Evolutionary conservation across 1,139 yeast species (phyloP).

Genomic region (Hyphopichia burtonii): DNA sequence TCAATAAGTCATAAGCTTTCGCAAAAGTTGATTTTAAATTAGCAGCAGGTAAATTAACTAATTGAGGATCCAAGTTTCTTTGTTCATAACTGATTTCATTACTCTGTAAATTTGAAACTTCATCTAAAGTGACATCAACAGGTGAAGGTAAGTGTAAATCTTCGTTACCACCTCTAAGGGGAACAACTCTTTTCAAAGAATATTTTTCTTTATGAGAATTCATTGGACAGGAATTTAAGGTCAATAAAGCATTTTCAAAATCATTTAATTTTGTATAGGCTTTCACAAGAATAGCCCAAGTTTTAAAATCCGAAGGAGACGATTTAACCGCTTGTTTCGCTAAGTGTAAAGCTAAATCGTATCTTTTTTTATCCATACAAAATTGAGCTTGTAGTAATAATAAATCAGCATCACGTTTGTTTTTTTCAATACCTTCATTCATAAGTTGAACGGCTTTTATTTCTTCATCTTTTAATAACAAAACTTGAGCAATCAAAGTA

Average conservation of each 20-base stretch:
- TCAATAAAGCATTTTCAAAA: slow-evolving; percentile 71
- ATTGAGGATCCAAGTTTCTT: slow-evolving; percentile 61
- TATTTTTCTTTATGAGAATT: slow-evolving; percentile 67
- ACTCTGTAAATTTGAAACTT: slow-evolving; percentile 55
- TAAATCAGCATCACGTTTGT: slow-evolving; percentile 64
- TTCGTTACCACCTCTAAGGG: slow-evolving; percentile 51
- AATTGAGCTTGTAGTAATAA: slow-evolving; percentile 68
- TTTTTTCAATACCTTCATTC: slow-evolving; percentile 54
- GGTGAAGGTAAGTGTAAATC: slow-evolving; percentile 77
- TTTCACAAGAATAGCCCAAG: slow-evolving; percentile 78
- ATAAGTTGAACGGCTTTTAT: slow-evolving; percentile 71
- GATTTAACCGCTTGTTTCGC: slow-evolving; percentile 76
- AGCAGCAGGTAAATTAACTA: slow-evolving; percentile 73
- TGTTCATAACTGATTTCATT: slow-evolving; percentile 52
- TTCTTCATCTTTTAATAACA: slow-evolving; percentile 65
- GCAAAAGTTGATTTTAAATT: slow-evolving; percentile 76
- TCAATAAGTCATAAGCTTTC: slow-evolving; percentile 74
- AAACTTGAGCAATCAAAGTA: slow-evolving; percentile 55
- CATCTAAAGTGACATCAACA: slow-evolving; percentile 69
- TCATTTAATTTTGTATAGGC: slow-evolving; percentile 71
- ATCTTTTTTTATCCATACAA: slow-evolving; percentile 61
- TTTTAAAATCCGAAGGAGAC: slow-evolving; percentile 79
- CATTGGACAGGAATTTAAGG: slow-evolving; percentile 93
- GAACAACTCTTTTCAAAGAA: slow-evolving; percentile 54
- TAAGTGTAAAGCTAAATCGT: slow-evolving; percentile 70